Percentiles rank a stretch among this genome's conserved stretches.
phyloP scores from a whole-genome alignment of 768 basidiomycete genomes.

The Leucocoprinus leucothites region DNA sequence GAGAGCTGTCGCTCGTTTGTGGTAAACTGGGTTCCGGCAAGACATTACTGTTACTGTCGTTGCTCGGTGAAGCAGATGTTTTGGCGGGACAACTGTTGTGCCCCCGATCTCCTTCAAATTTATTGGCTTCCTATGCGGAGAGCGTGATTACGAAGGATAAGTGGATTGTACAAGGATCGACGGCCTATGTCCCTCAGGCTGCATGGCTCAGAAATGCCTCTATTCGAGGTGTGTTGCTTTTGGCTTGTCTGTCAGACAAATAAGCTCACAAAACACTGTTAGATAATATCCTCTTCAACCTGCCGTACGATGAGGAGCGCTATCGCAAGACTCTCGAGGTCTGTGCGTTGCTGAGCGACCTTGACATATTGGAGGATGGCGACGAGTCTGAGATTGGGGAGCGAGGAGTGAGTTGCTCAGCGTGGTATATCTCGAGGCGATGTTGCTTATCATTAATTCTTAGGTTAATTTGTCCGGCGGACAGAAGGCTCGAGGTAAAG shows the following conservation, averaged over 20 bases:
- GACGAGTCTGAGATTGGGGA: conserved; percentile 88
- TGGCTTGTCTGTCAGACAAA: background rate
- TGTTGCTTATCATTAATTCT: background rate
- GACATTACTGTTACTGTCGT: conserved; percentile 75
- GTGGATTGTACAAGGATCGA: conserved; percentile 77
- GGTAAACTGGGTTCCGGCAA: conserved; percentile 91
- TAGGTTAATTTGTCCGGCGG: conserved; percentile 56
- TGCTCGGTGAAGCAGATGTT: conserved; percentile 87
- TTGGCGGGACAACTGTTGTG: conserved; percentile 78
- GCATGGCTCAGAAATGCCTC: conserved; percentile 71
- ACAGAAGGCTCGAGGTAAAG: conserved; percentile 61
- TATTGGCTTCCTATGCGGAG: conserved; percentile 58
- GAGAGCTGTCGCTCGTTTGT: conserved; percentile 79
- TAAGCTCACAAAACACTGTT: background rate
- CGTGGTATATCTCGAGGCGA: background rate
- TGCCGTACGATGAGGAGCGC: conserved; percentile 76
- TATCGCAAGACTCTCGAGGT: conserved; percentile 79
- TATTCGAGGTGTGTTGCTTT: conserved; percentile 39
- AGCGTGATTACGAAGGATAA: conserved; percentile 43
- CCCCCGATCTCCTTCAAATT: conserved; percentile 82
- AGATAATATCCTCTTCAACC: conserved; percentile 75
- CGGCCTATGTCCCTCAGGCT: conserved; percentile 83
- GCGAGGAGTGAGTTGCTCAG: conserved; percentile 54
- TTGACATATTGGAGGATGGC: conserved; percentile 83
- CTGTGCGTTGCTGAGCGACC: conserved; percentile 69